A percentile compares a stretch with the other conserved stretches of the same genome.
phyloP scores from a whole-genome alignment of 768 basidiomycete genomes.

The Mycena polygramma region DNA sequence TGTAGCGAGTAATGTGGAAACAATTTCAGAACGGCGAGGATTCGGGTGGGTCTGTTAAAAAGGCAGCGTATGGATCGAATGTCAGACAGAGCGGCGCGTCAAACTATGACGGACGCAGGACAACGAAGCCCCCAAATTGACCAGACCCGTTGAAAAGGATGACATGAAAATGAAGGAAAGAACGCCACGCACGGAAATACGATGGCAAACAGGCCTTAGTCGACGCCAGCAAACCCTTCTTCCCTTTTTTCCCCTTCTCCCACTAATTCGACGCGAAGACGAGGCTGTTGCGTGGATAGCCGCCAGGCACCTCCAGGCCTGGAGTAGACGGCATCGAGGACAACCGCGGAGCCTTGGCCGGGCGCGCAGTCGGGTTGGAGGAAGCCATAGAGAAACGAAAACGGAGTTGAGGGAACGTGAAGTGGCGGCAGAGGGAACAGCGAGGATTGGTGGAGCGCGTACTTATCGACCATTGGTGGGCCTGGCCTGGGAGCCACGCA shows the following conservation, averaged over 20 bases:
- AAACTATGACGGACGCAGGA: too few species aligned
- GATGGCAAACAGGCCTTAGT: background rate
- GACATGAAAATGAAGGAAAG: background rate
- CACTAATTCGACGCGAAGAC: constrained; percentile 22
- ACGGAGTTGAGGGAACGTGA: background rate
- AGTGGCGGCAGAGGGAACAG: too few species aligned
- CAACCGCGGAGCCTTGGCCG: constrained; percentile 14
- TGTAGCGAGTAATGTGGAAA: too few species aligned
- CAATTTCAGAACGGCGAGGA: too few species aligned
- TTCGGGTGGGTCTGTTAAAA: too few species aligned
- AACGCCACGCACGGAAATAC: background rate
- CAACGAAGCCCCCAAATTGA: too few species aligned
- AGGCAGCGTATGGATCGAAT: too few species aligned
- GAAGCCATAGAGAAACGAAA: background rate
- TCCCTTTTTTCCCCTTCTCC: background rate
- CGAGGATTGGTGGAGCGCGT: too few species aligned
- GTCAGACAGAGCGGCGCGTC: too few species aligned
- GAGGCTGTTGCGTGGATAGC: constrained; percentile 26
- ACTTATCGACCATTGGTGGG: too few species aligned
- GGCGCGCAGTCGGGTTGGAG: constrained; percentile 9
- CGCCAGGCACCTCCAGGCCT: constrained; percentile 12
- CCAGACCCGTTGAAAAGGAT: background rate
- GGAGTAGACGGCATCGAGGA: constrained; percentile 17
- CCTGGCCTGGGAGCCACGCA: too few species aligned
- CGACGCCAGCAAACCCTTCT: background rate